A percentile compares a stretch with the other conserved stretches of the same genome.
Conservation (phyloP, 495 filamentous ascomycete species). For the Trichoderma reesei region DNA sequence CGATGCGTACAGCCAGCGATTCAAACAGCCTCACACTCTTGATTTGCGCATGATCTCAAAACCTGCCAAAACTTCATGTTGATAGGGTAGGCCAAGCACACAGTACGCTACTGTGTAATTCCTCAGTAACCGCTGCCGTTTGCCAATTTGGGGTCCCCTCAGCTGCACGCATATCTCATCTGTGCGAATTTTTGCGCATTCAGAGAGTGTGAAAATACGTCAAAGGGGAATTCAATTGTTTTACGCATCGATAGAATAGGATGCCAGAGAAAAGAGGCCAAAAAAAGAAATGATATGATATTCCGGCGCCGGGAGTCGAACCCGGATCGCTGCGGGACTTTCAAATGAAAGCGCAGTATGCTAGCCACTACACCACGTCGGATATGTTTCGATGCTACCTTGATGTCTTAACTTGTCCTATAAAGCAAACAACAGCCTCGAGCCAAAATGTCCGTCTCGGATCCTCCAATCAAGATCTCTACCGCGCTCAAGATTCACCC, state of each 20-base stretch:
- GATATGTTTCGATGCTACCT: neutral
- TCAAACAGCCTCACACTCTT: no score
- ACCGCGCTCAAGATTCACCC: no score
- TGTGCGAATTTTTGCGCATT: no score
- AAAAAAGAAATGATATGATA: neutral
- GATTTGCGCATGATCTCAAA: no score
- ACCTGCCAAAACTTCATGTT: no score
- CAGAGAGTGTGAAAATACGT: no score
- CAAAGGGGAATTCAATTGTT: neutral
- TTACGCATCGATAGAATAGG: neutral
- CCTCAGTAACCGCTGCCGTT: no score
- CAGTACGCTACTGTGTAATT: no score
- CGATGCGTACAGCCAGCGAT: no score
- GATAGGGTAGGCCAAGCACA: no score
- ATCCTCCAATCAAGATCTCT: neutral
- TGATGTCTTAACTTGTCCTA: neutral
- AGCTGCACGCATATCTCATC: no score
- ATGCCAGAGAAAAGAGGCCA: neutral
- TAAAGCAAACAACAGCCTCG: neutral
- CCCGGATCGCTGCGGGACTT: slow-evolving; percentile 8
- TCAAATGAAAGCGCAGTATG: slow-evolving; percentile 4
- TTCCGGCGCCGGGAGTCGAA: slow-evolving; percentile 9
- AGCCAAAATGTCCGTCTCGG: neutral
- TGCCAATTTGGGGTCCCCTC: no score
- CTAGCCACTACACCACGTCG: slow-evolving; percentile 9